Evolutionary conservation across 2,329 filamentous ascomycete species (phyloP).

Genomic region (Hypoxylon sp.): DNA sequence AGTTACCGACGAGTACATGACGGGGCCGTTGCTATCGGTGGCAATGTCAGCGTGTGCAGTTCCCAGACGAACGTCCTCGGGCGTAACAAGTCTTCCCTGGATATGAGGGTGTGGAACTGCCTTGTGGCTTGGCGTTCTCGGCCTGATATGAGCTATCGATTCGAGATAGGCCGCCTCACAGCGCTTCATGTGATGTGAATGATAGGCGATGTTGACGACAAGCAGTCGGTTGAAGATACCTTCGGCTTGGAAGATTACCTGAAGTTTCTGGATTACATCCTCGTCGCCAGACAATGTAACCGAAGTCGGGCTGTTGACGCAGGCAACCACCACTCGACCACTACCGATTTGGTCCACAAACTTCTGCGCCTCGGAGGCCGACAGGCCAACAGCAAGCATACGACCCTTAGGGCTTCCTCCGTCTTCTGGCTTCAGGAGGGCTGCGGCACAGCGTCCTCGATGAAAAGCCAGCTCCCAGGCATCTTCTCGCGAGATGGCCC

Average conservation of each 20-base stretch:
- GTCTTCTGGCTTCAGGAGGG: slow-evolving; percentile 4
- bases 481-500: slow-evolving; percentile 41
- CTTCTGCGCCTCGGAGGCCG: slow-evolving; percentile 21
- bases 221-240: slow-evolving; percentile 42
- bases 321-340: slow-evolving; percentile 38
- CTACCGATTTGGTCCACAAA: slow-evolving; percentile 31
- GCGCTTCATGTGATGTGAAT: slow-evolving; percentile 53
- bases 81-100: slow-evolving; percentile 22
- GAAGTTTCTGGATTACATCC: slow-evolving; percentile 35
- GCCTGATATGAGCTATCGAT: slow-evolving; percentile 41
- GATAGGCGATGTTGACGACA: slow-evolving; percentile 44
- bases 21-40: slow-evolving; percentile 8
- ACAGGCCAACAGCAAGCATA: slow-evolving; percentile 45
- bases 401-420: slow-evolving; percentile 19
- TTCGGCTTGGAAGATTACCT: slow-evolving; percentile 27
- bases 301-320: slow-evolving; percentile 44
- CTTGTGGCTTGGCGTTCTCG: slow-evolving; percentile 27
- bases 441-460: slow-evolving; percentile 39
- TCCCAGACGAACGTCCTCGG: neutral
- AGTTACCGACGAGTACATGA: slow-evolving; percentile 47
- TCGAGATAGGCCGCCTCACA: slow-evolving; percentile 46
- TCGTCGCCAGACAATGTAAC: slow-evolving; percentile 46
- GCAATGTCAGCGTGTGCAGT: slow-evolving; percentile 17
- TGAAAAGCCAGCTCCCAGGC: slow-evolving; percentile 45
- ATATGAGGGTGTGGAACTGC: slow-evolving; percentile 31